Conservation (phyloP, 2,329 filamentous ascomycete species). For the Pyrenochaeta sp. region DNA sequence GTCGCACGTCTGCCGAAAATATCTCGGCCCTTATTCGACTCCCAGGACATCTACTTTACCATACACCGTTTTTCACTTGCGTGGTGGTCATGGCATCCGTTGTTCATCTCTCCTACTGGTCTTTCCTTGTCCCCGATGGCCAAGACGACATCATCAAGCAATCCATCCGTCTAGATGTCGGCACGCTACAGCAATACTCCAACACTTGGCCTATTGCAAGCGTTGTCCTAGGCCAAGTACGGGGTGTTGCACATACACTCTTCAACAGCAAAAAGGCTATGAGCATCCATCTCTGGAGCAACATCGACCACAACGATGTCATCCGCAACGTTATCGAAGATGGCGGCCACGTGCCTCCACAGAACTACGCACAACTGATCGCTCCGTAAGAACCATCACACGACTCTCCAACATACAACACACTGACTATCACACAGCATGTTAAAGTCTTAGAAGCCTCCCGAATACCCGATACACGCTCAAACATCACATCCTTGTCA, state of each 20-base stretch:
- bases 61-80: constrained; percentile 62
- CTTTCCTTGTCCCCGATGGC: constrained; percentile 57
- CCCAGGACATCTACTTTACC: constrained; percentile 73
- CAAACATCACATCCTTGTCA: too few species aligned
- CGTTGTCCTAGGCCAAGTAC: constrained; percentile 75
- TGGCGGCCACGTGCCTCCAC: constrained; percentile 38
- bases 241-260: constrained; percentile 80
- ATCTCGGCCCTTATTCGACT: constrained; percentile 79
- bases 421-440: constrained; percentile 26
- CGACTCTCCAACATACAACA: background rate
- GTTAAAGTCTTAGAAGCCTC: constrained; percentile 38
- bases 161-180: constrained; percentile 80
- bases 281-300: constrained; percentile 50
- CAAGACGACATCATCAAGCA: constrained; percentile 75
- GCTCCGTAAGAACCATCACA: constrained; percentile 39
- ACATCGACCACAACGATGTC: constrained; percentile 44
- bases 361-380: constrained; percentile 46
- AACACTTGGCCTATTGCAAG: constrained; percentile 77
- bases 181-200: constrained; percentile 73
- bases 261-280: constrained; percentile 55
- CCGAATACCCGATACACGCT: too few species aligned
- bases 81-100: constrained; percentile 52
- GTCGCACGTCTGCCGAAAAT: constrained; percentile 78
- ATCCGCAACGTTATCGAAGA: constrained; percentile 47
- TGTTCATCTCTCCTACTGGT: constrained; percentile 73